Evolutionary conservation across 2,329 filamentous ascomycete genomes (phyloP).

Genomic region (Calonectria pauciramosa): DNA sequence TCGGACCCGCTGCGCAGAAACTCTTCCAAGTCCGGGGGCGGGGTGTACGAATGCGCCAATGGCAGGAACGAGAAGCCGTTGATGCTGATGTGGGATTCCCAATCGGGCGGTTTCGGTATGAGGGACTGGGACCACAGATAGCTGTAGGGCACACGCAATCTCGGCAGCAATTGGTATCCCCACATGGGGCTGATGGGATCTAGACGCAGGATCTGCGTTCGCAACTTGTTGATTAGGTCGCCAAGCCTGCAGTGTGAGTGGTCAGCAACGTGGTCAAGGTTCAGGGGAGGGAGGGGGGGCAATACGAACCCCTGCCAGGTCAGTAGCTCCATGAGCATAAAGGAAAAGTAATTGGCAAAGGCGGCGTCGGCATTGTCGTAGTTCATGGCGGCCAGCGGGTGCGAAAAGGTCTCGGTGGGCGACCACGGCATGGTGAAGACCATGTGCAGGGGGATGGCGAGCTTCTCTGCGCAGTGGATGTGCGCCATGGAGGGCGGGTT

Average conservation of each 20-base stretch:
- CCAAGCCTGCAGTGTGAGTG: conserved; percentile 60
- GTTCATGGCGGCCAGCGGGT: conserved; percentile 54
- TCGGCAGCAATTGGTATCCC: conserved; percentile 74
- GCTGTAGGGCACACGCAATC: conserved; percentile 75
- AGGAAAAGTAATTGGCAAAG: conserved; percentile 43
- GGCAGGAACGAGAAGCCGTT: conserved; percentile 74
- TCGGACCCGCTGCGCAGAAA: conserved; percentile 70
- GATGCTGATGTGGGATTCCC: conserved; percentile 70
- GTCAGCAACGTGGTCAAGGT: background rate
- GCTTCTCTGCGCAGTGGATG: conserved; percentile 64
- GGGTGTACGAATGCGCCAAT: conserved; percentile 65
- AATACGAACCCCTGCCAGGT: conserved; percentile 75
- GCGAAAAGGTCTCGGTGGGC: conserved; percentile 61
- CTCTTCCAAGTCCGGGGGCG: conserved; percentile 64
- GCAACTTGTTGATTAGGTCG: conserved; percentile 79
- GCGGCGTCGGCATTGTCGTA: conserved; percentile 41
- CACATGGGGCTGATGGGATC: conserved; percentile 76
- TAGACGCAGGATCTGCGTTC: conserved; percentile 71
- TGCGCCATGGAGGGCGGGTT: conserved; percentile 67
- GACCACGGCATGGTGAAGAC: conserved; percentile 79
- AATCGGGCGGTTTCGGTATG: conserved; percentile 76
- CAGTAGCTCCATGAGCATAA: conserved; percentile 74
- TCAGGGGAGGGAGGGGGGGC: background rate
- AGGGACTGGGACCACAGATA: conserved; percentile 79
- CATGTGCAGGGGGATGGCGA: conserved; percentile 64